phyloP scores from a whole-genome alignment of 176 grass and related monocot genomes.

The Saccharum spontaneum region DNA sequence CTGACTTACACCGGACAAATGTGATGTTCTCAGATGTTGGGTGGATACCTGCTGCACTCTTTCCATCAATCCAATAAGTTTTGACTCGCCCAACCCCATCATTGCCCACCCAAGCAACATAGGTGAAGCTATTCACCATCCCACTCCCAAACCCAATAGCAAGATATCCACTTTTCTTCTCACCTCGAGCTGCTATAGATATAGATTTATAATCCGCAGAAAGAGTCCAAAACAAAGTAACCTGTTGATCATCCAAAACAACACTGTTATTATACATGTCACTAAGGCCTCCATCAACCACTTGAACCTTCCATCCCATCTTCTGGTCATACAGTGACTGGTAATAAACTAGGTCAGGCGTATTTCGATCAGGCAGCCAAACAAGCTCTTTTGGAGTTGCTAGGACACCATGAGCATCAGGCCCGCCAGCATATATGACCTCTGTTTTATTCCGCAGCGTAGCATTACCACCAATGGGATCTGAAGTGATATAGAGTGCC shows the following conservation, averaged over 20 bases:
- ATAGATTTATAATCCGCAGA: conserved; percentile 65
- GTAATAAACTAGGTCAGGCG: conserved; percentile 91
- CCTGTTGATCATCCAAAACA: conserved; percentile 71
- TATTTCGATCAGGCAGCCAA: conserved; percentile 93
- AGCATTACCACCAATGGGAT: conserved; percentile 90
- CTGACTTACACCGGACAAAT: conserved; percentile 62
- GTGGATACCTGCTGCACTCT: conserved; percentile 58
- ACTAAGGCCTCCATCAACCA: conserved; percentile 82
- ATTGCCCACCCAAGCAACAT: conserved; percentile 74
- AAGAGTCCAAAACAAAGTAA: conserved; percentile 74
- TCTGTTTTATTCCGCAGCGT: conserved; percentile 72
- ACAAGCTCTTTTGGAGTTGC: conserved; percentile 73
- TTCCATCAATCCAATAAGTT: conserved; percentile 74
- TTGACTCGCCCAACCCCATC: conserved; percentile 68
- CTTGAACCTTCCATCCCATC: conserved; percentile 96
- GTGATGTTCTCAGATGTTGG: conserved; percentile 72
- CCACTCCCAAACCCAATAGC: conserved; percentile 69
- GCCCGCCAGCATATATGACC: conserved; percentile 94
- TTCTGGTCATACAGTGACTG: conserved; percentile 79
- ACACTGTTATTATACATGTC: conserved; percentile 90
- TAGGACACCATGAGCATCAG: conserved; percentile 72
- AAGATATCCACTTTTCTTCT: conserved; percentile 79
- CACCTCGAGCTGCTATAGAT: conserved; percentile 68
- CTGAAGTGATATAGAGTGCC: conserved; percentile 83
- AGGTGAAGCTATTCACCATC: conserved; percentile 71